Evolutionary conservation across 1,284 basidiomycete species (phyloP).

Genomic region (Ceratobasidium sp.): DNA sequence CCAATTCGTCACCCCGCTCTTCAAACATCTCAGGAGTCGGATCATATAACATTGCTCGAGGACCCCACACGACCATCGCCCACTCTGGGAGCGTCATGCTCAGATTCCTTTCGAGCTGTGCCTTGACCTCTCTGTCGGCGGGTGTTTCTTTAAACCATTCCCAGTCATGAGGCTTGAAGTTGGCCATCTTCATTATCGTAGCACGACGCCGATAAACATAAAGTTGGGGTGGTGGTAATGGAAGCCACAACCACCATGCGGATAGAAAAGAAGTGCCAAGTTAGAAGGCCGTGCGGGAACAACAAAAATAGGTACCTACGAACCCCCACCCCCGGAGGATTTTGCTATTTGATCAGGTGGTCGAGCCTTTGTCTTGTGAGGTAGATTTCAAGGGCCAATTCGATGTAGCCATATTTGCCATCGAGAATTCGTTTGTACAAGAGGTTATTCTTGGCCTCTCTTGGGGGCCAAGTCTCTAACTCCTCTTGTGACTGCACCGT

Average conservation of each 20-base stretch:
- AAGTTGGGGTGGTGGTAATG: not conserved
- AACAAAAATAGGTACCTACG: no score
- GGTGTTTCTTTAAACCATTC: not conserved
- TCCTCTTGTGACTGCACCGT: no score
- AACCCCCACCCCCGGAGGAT: no score
- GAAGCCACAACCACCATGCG: not conserved
- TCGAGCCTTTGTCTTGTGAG: no score
- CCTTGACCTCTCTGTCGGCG: not conserved
- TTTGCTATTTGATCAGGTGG: no score
- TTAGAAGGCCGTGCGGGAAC: no score
- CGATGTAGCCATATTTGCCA: no score
- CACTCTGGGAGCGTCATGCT: slow-evolving; percentile 1
- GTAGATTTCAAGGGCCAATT: no score
- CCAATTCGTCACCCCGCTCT: not conserved
- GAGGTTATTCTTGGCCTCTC: no score
- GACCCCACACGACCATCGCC: slow-evolving; percentile 3
- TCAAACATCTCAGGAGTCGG: not conserved
- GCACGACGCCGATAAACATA: not conserved
- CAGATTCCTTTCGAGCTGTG: not conserved
- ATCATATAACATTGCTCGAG: not conserved
- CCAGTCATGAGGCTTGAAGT: not conserved
- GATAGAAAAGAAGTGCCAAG: no score
- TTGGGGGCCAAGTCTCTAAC: no score
- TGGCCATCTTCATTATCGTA: not conserved
- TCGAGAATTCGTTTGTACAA: no score